These are phyloP conservation scores for Agaricus subrufescens DNA, from an alignment of 768 basidiomycete species.

Conservation along the genomic window DNA sequence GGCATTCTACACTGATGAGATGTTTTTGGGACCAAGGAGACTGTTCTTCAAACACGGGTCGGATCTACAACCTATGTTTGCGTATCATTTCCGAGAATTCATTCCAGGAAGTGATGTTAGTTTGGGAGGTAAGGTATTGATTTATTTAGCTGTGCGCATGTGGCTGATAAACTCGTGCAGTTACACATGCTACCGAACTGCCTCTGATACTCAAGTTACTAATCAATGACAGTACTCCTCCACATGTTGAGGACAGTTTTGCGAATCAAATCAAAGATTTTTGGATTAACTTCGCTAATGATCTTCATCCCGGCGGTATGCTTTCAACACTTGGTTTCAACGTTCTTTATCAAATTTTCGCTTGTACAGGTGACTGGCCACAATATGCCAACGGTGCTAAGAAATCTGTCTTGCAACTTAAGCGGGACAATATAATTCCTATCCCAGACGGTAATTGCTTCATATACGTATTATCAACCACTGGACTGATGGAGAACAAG, in stretches of 20 bases:
- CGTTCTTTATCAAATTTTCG: too few species aligned
- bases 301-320: constrained; percentile 52
- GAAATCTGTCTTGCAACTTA: too few species aligned
- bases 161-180: constrained; percentile 19
- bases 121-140: constrained; percentile 36
- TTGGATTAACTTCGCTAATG: constrained; percentile 53
- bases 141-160: neutral
- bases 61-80: constrained; percentile 42
- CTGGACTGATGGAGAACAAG: too few species aligned
- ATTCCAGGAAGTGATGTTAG: constrained; percentile 47
- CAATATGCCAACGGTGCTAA: too few species aligned
- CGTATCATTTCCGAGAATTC: constrained; percentile 52
- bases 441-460: too few species aligned
- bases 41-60: constrained; percentile 48
- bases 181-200: constrained; percentile 47
- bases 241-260: constrained; percentile 36
- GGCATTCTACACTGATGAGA: constrained; percentile 55
- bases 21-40: constrained; percentile 49
- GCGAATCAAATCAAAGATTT: constrained; percentile 45
- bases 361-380: too few species aligned
- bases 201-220: constrained; percentile 44
- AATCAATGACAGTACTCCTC: constrained; percentile 18
- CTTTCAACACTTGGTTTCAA: neutral
- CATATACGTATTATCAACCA: too few species aligned
- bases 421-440: too few species aligned